A percentile compares a stretch with the other conserved stretches of the same genome.
phyloP scores from a whole-genome alignment of 441 rosid species.

The Aquilaria agallochum region DNA sequence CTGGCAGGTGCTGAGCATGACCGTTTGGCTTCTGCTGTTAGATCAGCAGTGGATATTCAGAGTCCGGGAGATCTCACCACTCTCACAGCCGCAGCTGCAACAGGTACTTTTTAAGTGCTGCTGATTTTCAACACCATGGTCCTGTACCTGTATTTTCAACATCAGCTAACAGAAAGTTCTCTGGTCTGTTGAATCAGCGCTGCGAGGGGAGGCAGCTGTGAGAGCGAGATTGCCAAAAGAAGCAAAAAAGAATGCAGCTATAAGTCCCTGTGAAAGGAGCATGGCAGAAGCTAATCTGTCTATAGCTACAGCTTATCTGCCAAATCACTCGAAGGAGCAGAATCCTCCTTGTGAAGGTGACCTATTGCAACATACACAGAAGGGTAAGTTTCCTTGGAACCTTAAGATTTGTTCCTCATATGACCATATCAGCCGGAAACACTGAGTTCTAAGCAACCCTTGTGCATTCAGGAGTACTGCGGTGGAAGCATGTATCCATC shows the following conservation, averaged over 20 bases:
- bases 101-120: slow-evolving; percentile 42
- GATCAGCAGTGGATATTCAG: slow-evolving; percentile 77
- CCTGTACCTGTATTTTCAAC: background rate
- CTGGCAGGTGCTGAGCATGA: slow-evolving; percentile 73
- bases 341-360: slow-evolving; percentile 68
- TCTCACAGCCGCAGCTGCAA: slow-evolving; percentile 95
- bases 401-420: background rate
- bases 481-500: slow-evolving; percentile 57
- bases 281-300: slow-evolving; percentile 48
- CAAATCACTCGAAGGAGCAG: slow-evolving; percentile 38
- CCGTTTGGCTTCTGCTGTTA: slow-evolving; percentile 62
- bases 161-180: background rate
- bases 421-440: background rate
- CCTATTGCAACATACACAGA: slow-evolving; percentile 61
- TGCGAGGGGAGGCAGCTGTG: slow-evolving; percentile 93
- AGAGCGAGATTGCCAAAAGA: slow-evolving; percentile 79
- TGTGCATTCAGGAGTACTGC: slow-evolving; percentile 53
- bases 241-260: slow-evolving; percentile 78
- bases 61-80: slow-evolving; percentile 85
- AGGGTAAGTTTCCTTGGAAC: slow-evolving; percentile 38
- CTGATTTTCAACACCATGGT: background rate
- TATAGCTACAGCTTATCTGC: slow-evolving; percentile 18
- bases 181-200: slow-evolving; percentile 33
- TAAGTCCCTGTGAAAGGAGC: slow-evolving; percentile 73
- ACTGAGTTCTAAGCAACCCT: slow-evolving; percentile 1